Evolutionary conservation across 768 basidiomycete species (phyloP), one percentile per base, ranked within the genome.

Genomic region (Xerocomus spinulosus): DNA sequence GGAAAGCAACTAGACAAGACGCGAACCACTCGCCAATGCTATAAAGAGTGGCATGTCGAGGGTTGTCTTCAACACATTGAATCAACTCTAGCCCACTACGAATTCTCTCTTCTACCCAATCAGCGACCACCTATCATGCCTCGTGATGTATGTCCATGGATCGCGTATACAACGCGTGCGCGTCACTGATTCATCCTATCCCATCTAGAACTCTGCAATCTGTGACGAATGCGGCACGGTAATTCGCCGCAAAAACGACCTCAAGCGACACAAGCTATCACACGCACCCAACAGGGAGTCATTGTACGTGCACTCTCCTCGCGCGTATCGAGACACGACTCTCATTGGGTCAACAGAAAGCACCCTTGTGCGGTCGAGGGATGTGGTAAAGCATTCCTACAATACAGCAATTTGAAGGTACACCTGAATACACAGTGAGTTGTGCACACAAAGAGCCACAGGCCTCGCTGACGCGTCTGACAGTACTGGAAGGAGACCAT

Each of bases 361-460:
- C 28, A 52, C 20, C 9, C 15, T 4, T 69, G 68, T 18, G 49
- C n/a, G n/a, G n/a, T n/a, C n/a, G n/a, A n/a, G n/a, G n/a, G n/a
- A n/a, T n/a, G n/a, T n/a, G n/a, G n/a, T n/a, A n/a, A n/a, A n/a
- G n/a, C n/a, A n/a, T n/a, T n/a, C n/a, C 54, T 66, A 1, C 68
- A 69, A n/a, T 42, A 38, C 3, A 61, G 60, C 0, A 69, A 68
- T 25, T 18, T 69, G 1, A n/a, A 33, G 0, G 61, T 56, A 0
- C 68, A 69, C 21, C 15, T 59, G 15, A 62, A 61, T 9, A 57
- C 43, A 3, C 69, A 70, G 67, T 68, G 41, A 51, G 67, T 64
- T n/a, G n/a, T 26, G 2, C 32, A 12, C 17, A 33, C 29, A 12
- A 23, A 15, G 10, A 0, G 23, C 25, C n/a, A 21, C 18, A n/a